A percentile compares a stretch with the other conserved stretches of the same genome.
These are phyloP conservation scores for Kurtzmaniella quercitrusa DNA, from an alignment of 1,139 yeast genomes.

Conservation along the genomic window DNA sequence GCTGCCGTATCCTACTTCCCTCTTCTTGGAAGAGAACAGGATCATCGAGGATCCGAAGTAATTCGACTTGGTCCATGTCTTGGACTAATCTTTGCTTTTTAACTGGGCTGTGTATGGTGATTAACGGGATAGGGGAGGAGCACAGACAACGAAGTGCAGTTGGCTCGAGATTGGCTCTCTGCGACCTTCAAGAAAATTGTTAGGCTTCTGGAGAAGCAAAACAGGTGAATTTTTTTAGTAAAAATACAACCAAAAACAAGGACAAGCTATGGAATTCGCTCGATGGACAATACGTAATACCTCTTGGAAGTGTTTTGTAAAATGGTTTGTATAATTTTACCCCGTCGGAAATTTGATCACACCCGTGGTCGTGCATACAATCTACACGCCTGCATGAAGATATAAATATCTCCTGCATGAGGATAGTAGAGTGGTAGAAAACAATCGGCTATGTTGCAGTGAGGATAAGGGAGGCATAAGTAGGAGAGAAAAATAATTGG, in stretches of 20 bases:
- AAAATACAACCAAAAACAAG: not conserved
- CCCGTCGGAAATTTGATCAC: not conserved
- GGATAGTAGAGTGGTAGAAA: too few species aligned
- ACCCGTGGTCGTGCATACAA: not conserved
- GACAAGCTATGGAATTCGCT: not conserved
- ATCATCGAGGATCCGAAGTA: conserved; percentile 36
- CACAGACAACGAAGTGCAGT: not conserved
- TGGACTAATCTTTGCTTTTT: conserved; percentile 16
- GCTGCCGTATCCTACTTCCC: conserved; percentile 29
- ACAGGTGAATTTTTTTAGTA: not conserved
- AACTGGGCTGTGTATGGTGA: conserved; percentile 16
- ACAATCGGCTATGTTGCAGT: too few species aligned
- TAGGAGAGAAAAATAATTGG: too few species aligned
- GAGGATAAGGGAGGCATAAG: too few species aligned
- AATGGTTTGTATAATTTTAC: not conserved
- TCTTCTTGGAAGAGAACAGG: conserved; percentile 33
- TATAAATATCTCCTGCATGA: too few species aligned
- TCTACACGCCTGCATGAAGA: not conserved
- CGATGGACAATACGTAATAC: not conserved
- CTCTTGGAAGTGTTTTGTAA: not conserved
- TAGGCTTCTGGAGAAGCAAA: not conserved
- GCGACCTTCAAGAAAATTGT: not conserved
- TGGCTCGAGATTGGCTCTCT: not conserved
- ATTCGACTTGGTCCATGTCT: conserved; percentile 28
- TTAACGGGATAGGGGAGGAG: not conserved